Percentiles rank a stretch among this genome's conserved stretches.
Conservation (phyloP, 1,284 basidiomycete species). For the Trametes sp. region DNA sequence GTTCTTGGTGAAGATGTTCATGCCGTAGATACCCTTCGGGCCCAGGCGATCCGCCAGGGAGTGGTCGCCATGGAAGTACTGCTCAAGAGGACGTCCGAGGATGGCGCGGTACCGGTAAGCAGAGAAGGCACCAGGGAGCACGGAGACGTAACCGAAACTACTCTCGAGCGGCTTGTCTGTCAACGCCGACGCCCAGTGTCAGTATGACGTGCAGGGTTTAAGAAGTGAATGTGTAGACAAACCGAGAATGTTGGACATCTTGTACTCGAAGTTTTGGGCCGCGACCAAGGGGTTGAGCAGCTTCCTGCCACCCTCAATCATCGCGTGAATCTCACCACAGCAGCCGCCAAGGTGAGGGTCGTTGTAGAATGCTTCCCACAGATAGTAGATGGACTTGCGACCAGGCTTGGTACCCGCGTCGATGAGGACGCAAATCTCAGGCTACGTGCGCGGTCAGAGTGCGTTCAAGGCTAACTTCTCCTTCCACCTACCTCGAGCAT, state of each 20-base stretch:
- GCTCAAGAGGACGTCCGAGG: constrained; percentile 90
- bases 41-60: constrained; percentile 93
- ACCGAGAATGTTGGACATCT: constrained; percentile 95
- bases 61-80: constrained; percentile 99
- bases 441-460: constrained; percentile 51
- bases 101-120: constrained; percentile 94
- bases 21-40: constrained; percentile 93
- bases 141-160: constrained; percentile 95
- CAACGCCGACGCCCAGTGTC: constrained; percentile 14
- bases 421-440: constrained; percentile 90
- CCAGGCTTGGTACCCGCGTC: constrained; percentile 97
- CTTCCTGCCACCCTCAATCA: constrained; percentile 93
- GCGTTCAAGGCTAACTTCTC: background rate
- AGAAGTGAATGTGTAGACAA: constrained; percentile 30
- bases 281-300: constrained; percentile 94
- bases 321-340: constrained; percentile 93
- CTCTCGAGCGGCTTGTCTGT: constrained; percentile 93
- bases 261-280: constrained; percentile 99
- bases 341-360: constrained; percentile 80
- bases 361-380: constrained; percentile 94
- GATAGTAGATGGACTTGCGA: constrained; percentile 95
- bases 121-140: constrained; percentile 96
- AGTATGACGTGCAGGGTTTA: constrained; percentile 7
- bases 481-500: constrained; percentile 71
- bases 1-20: constrained; percentile 98